Conservation (phyloP, 768 basidiomycete genomes). For the Lactarius sanguifluus region DNA sequence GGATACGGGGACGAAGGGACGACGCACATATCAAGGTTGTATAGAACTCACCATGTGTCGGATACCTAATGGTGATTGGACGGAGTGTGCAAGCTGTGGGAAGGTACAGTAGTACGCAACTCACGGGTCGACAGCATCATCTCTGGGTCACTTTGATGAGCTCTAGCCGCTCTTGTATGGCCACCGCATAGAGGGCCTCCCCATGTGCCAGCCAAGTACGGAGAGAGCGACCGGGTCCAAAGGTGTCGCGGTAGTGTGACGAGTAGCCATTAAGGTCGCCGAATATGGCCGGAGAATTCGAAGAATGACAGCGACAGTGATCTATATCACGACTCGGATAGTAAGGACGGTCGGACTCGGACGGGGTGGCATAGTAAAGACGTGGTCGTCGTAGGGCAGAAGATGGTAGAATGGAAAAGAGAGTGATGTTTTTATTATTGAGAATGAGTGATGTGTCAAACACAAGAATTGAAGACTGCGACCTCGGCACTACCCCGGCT, state of each 20-base stretch:
- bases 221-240: neutral
- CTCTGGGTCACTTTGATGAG: conserved; percentile 17
- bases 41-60: neutral
- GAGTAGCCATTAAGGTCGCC: neutral
- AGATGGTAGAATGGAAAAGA: neutral
- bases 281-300: conserved; percentile 3
- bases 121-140: conserved; percentile 8
- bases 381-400: too few species aligned
- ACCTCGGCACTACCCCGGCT: too few species aligned
- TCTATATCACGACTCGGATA: too few species aligned
- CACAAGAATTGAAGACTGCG: too few species aligned
- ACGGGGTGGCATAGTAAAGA: too few species aligned
- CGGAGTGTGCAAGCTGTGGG: neutral
- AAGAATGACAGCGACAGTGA: too few species aligned
- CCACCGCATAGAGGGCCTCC: conserved; percentile 9
- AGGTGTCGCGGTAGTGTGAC: conserved; percentile 11
- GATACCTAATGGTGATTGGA: conserved; percentile 2
- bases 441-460: too few species aligned
- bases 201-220: conserved; percentile 9
- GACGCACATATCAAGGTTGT: too few species aligned
- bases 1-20: too few species aligned
- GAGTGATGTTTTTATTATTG: too few species aligned
- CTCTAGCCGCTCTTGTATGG: conserved; percentile 1
- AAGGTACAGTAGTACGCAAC: too few species aligned
- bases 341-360: too few species aligned